A percentile compares a stretch with the other conserved stretches of the same genome.
phyloP scores from a whole-genome alignment of 2,329 filamentous ascomycete species.

The Hypoxylon sp. region DNA sequence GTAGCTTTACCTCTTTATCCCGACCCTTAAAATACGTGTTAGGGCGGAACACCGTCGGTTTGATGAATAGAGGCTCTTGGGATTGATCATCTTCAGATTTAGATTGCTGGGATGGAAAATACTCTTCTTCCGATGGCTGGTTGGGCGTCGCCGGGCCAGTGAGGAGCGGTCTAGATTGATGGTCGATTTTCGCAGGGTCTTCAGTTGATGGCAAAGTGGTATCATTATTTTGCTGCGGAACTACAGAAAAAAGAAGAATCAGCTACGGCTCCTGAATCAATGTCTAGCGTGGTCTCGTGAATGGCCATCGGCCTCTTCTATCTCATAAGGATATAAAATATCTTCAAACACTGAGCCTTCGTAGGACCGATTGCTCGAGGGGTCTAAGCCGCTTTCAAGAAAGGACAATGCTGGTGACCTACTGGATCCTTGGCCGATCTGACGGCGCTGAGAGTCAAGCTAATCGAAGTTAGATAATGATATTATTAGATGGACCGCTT shows the following conservation, averaged over 20 bases:
- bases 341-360: constrained; percentile 39
- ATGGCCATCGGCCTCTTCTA: constrained; percentile 45
- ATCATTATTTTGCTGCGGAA: constrained; percentile 47
- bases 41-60: constrained; percentile 65
- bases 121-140: constrained; percentile 37
- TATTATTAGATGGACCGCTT: too few species aligned
- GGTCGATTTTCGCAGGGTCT: constrained; percentile 41
- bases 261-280: constrained; percentile 41
- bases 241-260: constrained; percentile 46
- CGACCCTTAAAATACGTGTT: constrained; percentile 68
- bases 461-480: constrained; percentile 35
- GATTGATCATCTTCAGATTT: constrained; percentile 38
- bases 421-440: constrained; percentile 42
- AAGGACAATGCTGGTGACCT: constrained; percentile 44
- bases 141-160: constrained; percentile 41
- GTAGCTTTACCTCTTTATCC: constrained; percentile 62
- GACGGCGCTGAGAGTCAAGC: constrained; percentile 45
- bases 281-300: constrained; percentile 29
- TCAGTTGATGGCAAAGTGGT: constrained; percentile 41
- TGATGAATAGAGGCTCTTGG: constrained; percentile 50
- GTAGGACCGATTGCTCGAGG: constrained; percentile 37
- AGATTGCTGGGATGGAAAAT: constrained; percentile 45
- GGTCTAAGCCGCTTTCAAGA: constrained; percentile 31
- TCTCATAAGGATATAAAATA: constrained; percentile 45
- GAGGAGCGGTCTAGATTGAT: constrained; percentile 42